Conservation (phyloP, 331 rosid genomes). For the Acacia pycnantha region DNA sequence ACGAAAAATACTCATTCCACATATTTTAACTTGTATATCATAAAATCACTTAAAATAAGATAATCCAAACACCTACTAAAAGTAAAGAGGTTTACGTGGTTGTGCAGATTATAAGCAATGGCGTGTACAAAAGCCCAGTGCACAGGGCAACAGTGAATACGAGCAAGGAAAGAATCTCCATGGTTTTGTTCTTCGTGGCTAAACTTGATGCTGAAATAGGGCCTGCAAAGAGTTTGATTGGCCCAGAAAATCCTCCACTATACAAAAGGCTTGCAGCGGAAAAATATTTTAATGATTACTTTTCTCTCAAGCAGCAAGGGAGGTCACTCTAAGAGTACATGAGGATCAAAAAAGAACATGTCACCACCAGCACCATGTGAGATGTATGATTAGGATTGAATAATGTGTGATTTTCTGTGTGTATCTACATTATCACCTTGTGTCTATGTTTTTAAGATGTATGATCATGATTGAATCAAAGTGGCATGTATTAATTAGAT, state of each 20-base stretch:
- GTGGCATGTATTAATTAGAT: neutral
- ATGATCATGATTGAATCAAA: neutral
- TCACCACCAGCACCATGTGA: neutral
- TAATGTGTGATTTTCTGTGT: neutral
- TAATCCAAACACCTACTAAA: too few species aligned
- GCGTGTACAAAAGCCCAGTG: conserved; percentile 35
- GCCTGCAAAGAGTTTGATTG: conserved; percentile 32
- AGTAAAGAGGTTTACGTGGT: too few species aligned
- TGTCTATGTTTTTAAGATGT: neutral
- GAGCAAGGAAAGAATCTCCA: conserved; percentile 37
- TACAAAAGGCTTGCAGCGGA: conserved; percentile 38
- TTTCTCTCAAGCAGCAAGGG: conserved; percentile 37
- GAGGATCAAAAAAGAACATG: neutral
- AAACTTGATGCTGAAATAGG: conserved; percentile 51
- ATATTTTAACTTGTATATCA: too few species aligned
- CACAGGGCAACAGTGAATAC: conserved; percentile 43
- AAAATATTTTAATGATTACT: conserved; percentile 41
- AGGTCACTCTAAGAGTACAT: conserved; percentile 25
- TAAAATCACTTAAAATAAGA: too few species aligned
- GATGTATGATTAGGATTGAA: too few species aligned
- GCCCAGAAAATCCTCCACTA: conserved; percentile 47
- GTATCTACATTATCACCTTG: neutral
- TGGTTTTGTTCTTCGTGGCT: conserved; percentile 46
- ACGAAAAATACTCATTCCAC: too few species aligned
- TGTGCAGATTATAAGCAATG: conserved; percentile 28